These are phyloP conservation scores for Pilasporangium apinafurcum DNA, from an alignment of 352 stramenopile species.

Conservation along the genomic window DNA sequence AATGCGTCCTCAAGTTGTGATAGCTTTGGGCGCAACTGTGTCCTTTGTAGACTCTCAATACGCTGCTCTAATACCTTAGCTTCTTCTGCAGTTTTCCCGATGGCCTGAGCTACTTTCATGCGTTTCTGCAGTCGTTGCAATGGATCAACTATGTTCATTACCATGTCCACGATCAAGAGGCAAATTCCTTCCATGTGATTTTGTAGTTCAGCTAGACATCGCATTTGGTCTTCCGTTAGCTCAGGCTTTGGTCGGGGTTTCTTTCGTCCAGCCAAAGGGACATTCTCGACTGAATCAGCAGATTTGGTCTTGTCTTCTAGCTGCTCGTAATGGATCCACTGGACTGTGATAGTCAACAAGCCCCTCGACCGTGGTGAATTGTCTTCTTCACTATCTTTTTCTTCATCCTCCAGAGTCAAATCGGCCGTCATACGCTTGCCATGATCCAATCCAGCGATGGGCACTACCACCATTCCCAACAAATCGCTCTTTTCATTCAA, in stretches of 20 bases:
- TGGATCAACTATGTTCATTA: slow-evolving; percentile 30
- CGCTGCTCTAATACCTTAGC: slow-evolving; percentile 65
- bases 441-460: slow-evolving; percentile 34
- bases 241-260: slow-evolving; percentile 12
- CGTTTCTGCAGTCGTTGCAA: slow-evolving; percentile 40
- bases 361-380: slow-evolving; percentile 25
- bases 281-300: background rate
- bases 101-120: slow-evolving; percentile 28
- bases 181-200: slow-evolving; percentile 10
- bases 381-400: slow-evolving; percentile 8
- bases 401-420: slow-evolving; percentile 21
- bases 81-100: slow-evolving; percentile 58
- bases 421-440: slow-evolving; percentile 32
- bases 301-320: background rate
- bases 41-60: slow-evolving; percentile 19
- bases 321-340: slow-evolving; percentile 37
- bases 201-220: slow-evolving; percentile 12
- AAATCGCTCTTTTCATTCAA: slow-evolving; percentile 24
- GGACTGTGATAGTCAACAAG: slow-evolving; percentile 37
- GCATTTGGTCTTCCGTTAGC: slow-evolving; percentile 10
- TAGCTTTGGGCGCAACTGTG: slow-evolving; percentile 9
- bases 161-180: slow-evolving; percentile 23
- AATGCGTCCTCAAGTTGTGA: slow-evolving; percentile 1
- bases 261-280: slow-evolving; percentile 2
- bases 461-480: slow-evolving; percentile 30